Percentiles rank a stretch among this genome's conserved stretches.
Conservation (phyloP, 805 yeast genomes). For the Hanseniaspora taiwanica region DNA sequence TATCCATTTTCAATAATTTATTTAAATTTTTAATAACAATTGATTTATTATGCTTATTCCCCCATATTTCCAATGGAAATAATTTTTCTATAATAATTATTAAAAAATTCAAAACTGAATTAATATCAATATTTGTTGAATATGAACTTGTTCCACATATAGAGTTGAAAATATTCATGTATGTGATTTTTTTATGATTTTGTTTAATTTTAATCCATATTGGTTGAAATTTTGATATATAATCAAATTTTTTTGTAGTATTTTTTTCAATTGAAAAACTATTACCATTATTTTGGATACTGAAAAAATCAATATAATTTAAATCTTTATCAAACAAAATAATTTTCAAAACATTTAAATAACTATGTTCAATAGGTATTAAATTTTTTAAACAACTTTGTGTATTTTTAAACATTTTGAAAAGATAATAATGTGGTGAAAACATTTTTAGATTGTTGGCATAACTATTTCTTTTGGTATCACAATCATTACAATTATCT, state of each 20-base stretch:
- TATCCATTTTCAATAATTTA: slow-evolving; percentile 20
- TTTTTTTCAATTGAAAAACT: slow-evolving; percentile 1
- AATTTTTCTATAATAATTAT: slow-evolving; percentile 31
- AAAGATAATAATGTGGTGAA: slow-evolving; percentile 3
- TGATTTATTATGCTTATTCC: slow-evolving; percentile 36
- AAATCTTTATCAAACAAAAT: no score
- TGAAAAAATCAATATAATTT: no score
- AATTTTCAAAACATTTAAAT: no score
- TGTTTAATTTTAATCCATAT: slow-evolving; percentile 3
- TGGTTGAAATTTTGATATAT: neutral
- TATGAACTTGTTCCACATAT: slow-evolving; percentile 4
- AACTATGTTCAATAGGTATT: neutral
- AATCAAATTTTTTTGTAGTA: neutral
- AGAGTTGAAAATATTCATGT: slow-evolving; percentile 7
- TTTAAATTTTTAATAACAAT: slow-evolving; percentile 23
- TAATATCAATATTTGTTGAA: slow-evolving; percentile 5
- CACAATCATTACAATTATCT: slow-evolving; percentile 4
- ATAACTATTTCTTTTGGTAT: neutral
- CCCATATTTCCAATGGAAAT: slow-evolving; percentile 41
- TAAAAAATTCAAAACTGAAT: slow-evolving; percentile 30
- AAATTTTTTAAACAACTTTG: neutral
- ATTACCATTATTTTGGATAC: neutral
- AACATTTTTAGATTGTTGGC: neutral
- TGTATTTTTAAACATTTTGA: neutral
- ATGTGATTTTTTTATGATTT: slow-evolving; percentile 8